Conservation (phyloP, 495 filamentous ascomycete genomes). For the Cenococcum geophilum region DNA sequence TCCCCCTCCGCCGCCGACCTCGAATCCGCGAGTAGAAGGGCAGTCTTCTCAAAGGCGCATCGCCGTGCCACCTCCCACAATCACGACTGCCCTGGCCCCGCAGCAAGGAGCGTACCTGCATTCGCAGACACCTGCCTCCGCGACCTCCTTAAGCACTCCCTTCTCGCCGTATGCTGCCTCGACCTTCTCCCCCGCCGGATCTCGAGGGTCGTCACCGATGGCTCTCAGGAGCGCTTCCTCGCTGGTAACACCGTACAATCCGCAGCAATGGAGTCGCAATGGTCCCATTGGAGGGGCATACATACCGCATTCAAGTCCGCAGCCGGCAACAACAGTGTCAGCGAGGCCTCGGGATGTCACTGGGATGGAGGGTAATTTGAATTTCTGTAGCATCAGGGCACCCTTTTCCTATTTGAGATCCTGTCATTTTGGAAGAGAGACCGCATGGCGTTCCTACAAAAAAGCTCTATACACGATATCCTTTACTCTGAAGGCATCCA, state of each 20-base stretch:
- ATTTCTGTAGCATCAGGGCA: slow-evolving; percentile 7
- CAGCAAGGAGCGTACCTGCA: slow-evolving; percentile 27
- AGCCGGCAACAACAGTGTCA: slow-evolving; percentile 8
- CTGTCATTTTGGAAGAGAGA: too few species aligned
- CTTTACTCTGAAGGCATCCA: neutral
- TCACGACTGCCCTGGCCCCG: slow-evolving; percentile 31
- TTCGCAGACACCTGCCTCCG: slow-evolving; percentile 26
- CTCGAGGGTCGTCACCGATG: slow-evolving; percentile 28
- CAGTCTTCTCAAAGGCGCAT: slow-evolving; percentile 30
- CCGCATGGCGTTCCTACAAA: too few species aligned
- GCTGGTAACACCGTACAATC: slow-evolving; percentile 37
- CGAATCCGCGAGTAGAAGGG: slow-evolving; percentile 8
- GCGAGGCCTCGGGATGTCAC: slow-evolving; percentile 30
- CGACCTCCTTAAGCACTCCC: slow-evolving; percentile 30
- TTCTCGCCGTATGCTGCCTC: slow-evolving; percentile 33
- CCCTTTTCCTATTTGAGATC: neutral
- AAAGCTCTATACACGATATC: too few species aligned
- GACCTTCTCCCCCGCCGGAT: slow-evolving; percentile 24
- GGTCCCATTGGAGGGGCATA: slow-evolving; percentile 30
- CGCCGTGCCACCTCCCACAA: slow-evolving; percentile 32
- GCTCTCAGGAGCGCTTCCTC: slow-evolving; percentile 30
- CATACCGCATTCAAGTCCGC: slow-evolving; percentile 26
- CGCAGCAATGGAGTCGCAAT: slow-evolving; percentile 39
- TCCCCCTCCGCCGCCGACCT: slow-evolving; percentile 25
- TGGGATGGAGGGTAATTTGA: slow-evolving; percentile 40